Base-by-base conservation (phyloP, 257 asterid genomes). In the Striga asiatica region DNA sequence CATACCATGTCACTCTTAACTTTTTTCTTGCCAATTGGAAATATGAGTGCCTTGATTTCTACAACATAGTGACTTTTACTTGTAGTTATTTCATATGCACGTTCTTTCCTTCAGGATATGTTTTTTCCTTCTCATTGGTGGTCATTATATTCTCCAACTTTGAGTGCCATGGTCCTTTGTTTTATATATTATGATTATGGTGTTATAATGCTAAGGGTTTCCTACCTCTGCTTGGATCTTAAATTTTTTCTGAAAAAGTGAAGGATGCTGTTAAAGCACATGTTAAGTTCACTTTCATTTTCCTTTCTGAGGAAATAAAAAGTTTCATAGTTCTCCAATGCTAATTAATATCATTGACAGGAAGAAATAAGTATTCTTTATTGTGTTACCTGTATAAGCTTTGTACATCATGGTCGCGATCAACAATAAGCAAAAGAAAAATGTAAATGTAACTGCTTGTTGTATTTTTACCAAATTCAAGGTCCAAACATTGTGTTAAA, bases 331-430 rank as follows among this genome's bases (percentile, higher is more conserved):
- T 4, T n/a, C 16, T 39, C 18, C 34, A 13, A 43, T 23, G 7
- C 29, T 55, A 38, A 38, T 46, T 47, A 23, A 54, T 20, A 35
- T 45, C 52, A 43, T 34, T 7, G 67, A 51, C 10, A 32, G 18
- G 18, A 34, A n/a, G 27, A 24, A 4, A 49, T 13, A 11, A 35
- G 43, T 35, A 25, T 22, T 25, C 4, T 13, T 27, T 1, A 53
- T 20, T 6, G 12, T 50, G 12, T 12, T 38, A 13, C 19, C 0
- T 25, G 1, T 34, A 6, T 9, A 4, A 2, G 47, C 7, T 12
- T 52, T 51, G 10, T 6, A 5, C 35, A 29, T 12, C 34, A 28
- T 17, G 8, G 8, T 51, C 8, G 19, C 5, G 35, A 5, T 62
- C 41, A 18, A 19, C 21, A 28, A 25, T 5, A 39, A 24, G 41